Conservation (phyloP, 2,329 filamentous ascomycete species). For the Trichophaea hybrida region DNA sequence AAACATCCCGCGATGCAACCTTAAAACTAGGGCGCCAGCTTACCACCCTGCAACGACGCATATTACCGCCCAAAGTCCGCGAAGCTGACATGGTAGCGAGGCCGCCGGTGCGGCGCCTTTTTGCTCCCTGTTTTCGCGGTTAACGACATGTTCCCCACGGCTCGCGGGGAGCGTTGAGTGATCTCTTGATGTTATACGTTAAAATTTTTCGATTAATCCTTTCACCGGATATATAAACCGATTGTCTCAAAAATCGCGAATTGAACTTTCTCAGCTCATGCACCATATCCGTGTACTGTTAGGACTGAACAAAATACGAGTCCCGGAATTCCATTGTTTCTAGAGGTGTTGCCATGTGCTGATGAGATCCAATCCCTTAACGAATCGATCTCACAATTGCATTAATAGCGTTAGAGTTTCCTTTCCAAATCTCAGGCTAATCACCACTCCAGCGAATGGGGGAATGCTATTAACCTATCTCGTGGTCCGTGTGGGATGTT, state of each 20-base stretch:
- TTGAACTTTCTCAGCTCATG: no score
- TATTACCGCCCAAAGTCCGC: neutral
- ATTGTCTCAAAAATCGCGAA: neutral
- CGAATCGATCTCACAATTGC: neutral
- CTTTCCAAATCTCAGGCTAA: neutral
- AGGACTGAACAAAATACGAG: neutral
- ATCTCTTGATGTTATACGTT: neutral
- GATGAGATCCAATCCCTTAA: neutral
- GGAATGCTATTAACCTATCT: neutral
- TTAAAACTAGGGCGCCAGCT: constrained; percentile 1
- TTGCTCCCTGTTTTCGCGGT: neutral
- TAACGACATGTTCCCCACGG: neutral
- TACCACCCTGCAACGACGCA: neutral
- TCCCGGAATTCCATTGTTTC: neutral
- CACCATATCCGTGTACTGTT: neutral
- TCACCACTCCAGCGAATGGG: neutral
- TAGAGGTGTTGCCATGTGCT: neutral
- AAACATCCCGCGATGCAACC: constrained; percentile 3
- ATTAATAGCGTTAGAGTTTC: neutral
- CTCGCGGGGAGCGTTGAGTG: neutral
- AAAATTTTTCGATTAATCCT: neutral
- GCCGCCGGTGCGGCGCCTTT: neutral
- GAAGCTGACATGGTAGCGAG: neutral
- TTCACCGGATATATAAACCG: neutral
- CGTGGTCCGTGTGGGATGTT: neutral